A percentile compares a stretch with the other conserved stretches of the same genome.
These are phyloP conservation scores for Sindora glabra DNA, from an alignment of 306 rosid genomes.

Conservation along the genomic window DNA sequence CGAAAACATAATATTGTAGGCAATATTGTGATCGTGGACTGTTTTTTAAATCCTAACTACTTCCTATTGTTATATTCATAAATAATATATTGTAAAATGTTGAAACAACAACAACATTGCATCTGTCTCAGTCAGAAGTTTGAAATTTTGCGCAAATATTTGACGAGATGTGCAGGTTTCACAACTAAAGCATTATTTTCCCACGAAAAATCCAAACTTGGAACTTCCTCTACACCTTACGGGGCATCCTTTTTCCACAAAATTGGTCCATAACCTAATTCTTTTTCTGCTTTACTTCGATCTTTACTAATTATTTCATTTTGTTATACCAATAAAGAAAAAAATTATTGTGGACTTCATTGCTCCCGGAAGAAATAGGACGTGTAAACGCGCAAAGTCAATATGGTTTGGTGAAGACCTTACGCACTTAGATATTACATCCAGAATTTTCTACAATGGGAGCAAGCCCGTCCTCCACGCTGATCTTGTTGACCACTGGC, in stretches of 20 bases:
- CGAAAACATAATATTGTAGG: no score
- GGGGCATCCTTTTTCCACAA: neutral
- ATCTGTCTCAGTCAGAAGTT: no score
- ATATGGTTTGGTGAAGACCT: constrained; percentile 9
- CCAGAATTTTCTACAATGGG: no score
- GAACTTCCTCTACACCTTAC: constrained; percentile 10
- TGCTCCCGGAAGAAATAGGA: neutral
- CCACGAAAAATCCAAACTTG: neutral
- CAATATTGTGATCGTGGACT: no score
- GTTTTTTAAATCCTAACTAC: no score
- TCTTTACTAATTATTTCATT: neutral
- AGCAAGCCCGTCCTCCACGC: no score
- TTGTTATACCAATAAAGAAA: neutral
- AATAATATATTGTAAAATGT: no score
- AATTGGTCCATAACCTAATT: neutral
- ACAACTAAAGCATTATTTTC: neutral
- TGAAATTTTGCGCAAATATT: no score
- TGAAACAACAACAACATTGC: no score
- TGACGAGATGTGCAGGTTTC: no score
- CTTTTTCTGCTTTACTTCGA: neutral
- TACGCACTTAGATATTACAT: no score
- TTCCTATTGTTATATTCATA: no score
- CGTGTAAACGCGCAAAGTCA: constrained; percentile 13
- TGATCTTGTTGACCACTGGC: constrained; percentile 17
- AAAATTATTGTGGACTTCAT: neutral